phyloP scores from a whole-genome alignment of 2,329 filamentous ascomycete genomes.

The Biscogniauxia marginata region DNA sequence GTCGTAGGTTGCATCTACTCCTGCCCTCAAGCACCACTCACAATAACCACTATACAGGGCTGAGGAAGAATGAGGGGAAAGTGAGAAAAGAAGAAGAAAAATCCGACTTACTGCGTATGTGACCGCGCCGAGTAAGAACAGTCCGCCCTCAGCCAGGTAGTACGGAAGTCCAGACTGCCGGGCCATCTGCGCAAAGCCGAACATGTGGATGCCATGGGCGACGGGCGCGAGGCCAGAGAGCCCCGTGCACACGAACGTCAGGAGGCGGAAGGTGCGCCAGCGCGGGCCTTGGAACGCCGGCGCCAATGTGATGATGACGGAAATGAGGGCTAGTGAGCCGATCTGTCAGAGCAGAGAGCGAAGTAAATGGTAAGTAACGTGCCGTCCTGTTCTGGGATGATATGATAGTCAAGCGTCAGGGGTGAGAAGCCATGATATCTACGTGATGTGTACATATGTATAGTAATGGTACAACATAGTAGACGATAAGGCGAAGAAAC shows the following conservation, averaged over 20 bases:
- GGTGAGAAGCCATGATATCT: not conserved
- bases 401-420: not conserved
- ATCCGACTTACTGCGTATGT: slow-evolving; percentile 42
- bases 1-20: too few relatives aligned
- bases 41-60: too few relatives aligned
- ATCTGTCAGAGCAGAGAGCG: slow-evolving; percentile 32
- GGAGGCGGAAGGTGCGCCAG: slow-evolving; percentile 36
- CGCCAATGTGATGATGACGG: slow-evolving; percentile 36
- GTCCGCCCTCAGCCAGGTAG: slow-evolving; percentile 38
- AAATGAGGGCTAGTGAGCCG: slow-evolving; percentile 31
- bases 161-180: slow-evolving; percentile 41
- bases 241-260: slow-evolving; percentile 38
- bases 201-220: slow-evolving; percentile 37
- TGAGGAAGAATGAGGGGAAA: too few relatives aligned
- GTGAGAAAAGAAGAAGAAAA: too few relatives aligned
- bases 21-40: too few relatives aligned
- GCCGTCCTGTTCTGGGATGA: too few relatives aligned
- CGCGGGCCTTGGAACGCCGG: slow-evolving; percentile 35
- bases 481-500: not conserved
- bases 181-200: slow-evolving; percentile 37
- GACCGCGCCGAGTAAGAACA: slow-evolving; percentile 37
- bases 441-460: too few relatives aligned
- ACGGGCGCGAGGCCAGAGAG: slow-evolving; percentile 40
- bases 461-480: too few relatives aligned
- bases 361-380: too few relatives aligned